These are phyloP conservation scores for Trichosporon sp. DNA, from an alignment of 1,284 basidiomycete genomes.

Conservation along the genomic window DNA sequence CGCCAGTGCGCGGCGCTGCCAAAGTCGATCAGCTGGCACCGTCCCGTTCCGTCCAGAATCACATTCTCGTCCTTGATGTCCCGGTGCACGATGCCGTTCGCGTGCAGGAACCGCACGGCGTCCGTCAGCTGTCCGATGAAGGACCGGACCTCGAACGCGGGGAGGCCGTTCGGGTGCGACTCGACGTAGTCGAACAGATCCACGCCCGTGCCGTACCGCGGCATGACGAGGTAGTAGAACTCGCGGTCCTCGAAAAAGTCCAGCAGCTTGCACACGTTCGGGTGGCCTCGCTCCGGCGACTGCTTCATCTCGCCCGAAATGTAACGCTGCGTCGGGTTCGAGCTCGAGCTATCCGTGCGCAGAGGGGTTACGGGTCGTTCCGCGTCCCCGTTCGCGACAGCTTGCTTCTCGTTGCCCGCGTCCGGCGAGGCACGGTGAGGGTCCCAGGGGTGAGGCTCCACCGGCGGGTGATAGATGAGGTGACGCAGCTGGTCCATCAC, in stretches of 20 bases:
- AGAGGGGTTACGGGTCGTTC: slow-evolving; percentile 18
- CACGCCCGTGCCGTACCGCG: slow-evolving; percentile 52
- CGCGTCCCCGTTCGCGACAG: neutral
- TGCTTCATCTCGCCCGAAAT: slow-evolving; percentile 37
- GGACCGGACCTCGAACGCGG: slow-evolving; percentile 66
- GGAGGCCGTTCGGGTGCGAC: slow-evolving; percentile 75
- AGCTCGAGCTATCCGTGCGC: slow-evolving; percentile 15
- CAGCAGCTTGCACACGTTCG: slow-evolving; percentile 71
- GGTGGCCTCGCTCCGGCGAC: slow-evolving; percentile 41
- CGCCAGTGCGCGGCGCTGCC: slow-evolving; percentile 61
- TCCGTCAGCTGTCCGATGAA: slow-evolving; percentile 93
- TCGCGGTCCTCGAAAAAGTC: slow-evolving; percentile 98
- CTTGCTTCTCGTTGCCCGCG: neutral
- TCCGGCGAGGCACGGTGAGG: slow-evolving; percentile 43
- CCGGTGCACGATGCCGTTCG: slow-evolving; percentile 89
- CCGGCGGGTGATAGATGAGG: slow-evolving; percentile 68
- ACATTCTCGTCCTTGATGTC: slow-evolving; percentile 99
- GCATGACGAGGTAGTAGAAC: slow-evolving; percentile 76
- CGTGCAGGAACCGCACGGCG: slow-evolving; percentile 83
- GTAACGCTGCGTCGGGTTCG: slow-evolving; percentile 32
- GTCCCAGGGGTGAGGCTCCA: slow-evolving; percentile 67
- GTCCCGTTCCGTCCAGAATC: slow-evolving; percentile 50
- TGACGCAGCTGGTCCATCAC: slow-evolving; percentile 79
- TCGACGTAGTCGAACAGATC: slow-evolving; percentile 97
- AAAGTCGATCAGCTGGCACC: slow-evolving; percentile 93